These are phyloP conservation scores for Xylariaceae sp. DNA, from an alignment of 2,329 filamentous ascomycete species.

Conservation along the genomic window DNA sequence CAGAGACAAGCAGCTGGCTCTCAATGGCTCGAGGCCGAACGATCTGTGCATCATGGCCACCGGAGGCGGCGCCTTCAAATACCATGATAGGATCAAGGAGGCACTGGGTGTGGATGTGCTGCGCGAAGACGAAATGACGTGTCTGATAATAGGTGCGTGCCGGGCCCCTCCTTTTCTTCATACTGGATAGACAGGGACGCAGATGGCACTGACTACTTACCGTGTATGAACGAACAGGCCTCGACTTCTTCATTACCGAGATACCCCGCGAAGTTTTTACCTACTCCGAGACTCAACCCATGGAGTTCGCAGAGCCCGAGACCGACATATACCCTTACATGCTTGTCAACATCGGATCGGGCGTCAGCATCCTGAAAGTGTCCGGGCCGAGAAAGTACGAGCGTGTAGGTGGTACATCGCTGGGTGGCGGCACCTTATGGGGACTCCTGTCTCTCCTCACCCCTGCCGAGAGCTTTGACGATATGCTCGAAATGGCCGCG, in stretches of 20 bases:
- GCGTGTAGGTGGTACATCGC: slow-evolving; percentile 88
- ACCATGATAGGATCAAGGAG: slow-evolving; percentile 84
- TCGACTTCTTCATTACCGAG: slow-evolving; percentile 98
- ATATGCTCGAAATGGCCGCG: slow-evolving; percentile 91
- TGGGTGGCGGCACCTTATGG: slow-evolving; percentile 97
- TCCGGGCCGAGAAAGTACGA: slow-evolving; percentile 81
- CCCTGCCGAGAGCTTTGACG: slow-evolving; percentile 91
- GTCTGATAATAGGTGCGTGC: slow-evolving; percentile 75
- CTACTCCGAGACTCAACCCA: slow-evolving; percentile 84
- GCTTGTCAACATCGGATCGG: slow-evolving; percentile 95
- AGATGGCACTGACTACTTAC: neutral
- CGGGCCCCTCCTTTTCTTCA: slow-evolving; percentile 23
- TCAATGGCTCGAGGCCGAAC: slow-evolving; percentile 66
- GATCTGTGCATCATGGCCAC: slow-evolving; percentile 93
- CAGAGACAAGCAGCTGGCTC: slow-evolving; percentile 72
- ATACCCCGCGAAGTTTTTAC: slow-evolving; percentile 97
- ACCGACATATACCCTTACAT: slow-evolving; percentile 90
- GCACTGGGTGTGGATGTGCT: slow-evolving; percentile 82
- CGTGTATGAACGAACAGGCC: slow-evolving; percentile 48
- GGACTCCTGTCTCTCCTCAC: slow-evolving; percentile 87
- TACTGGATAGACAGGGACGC: neutral
- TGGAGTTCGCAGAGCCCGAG: slow-evolving; percentile 79
- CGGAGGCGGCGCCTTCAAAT: slow-evolving; percentile 93
- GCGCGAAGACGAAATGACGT: slow-evolving; percentile 97
- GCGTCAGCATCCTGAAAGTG: slow-evolving; percentile 96